Conservation (phyloP, 1,284 basidiomycete species). For the Sporisorium scitamineum region DNA sequence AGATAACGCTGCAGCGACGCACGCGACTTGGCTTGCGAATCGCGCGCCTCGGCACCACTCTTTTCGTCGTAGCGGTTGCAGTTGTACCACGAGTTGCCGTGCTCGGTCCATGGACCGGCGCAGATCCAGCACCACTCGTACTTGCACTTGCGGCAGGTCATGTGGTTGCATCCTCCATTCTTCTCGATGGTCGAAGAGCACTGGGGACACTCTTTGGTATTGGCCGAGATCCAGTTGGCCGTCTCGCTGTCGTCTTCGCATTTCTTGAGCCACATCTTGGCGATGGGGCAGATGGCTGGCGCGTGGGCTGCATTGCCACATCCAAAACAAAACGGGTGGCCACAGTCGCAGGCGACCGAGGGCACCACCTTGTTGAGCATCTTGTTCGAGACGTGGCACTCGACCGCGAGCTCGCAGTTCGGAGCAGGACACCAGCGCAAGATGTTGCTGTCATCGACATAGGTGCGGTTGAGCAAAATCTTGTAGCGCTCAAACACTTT, state of each 20-base stretch:
- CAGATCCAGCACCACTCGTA: constrained; percentile 77
- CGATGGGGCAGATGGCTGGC: constrained; percentile 88
- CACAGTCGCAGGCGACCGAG: constrained; percentile 82
- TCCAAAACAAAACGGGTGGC: constrained; percentile 76
- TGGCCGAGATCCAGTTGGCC: constrained; percentile 99
- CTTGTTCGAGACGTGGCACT: constrained; percentile 78
- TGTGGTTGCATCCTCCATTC: constrained; percentile 89
- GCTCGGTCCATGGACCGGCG: constrained; percentile 93
- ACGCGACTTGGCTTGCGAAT: constrained; percentile 77
- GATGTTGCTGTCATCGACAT: constrained; percentile 84
- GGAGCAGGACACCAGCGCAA: constrained; percentile 90
- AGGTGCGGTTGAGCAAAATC: constrained; percentile 87
- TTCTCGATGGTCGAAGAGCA: constrained; percentile 98
- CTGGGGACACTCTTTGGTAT: constrained; percentile 92
- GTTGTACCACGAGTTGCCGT: constrained; percentile 96
- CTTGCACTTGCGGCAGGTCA: constrained; percentile 65
- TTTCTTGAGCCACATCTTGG: constrained; percentile 95
- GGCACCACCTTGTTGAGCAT: constrained; percentile 83
- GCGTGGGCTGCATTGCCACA: constrained; percentile 78
- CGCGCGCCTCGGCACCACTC: constrained; percentile 83
- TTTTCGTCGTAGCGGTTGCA: constrained; percentile 98
- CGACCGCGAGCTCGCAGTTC: constrained; percentile 80
- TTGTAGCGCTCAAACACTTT: constrained; percentile 74
- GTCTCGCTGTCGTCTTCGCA: constrained; percentile 98
- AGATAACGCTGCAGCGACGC: constrained; percentile 93